Base-by-base conservation (phyloP, 495 filamentous ascomycete genomes). In the Margaritispora aquatica region DNA sequence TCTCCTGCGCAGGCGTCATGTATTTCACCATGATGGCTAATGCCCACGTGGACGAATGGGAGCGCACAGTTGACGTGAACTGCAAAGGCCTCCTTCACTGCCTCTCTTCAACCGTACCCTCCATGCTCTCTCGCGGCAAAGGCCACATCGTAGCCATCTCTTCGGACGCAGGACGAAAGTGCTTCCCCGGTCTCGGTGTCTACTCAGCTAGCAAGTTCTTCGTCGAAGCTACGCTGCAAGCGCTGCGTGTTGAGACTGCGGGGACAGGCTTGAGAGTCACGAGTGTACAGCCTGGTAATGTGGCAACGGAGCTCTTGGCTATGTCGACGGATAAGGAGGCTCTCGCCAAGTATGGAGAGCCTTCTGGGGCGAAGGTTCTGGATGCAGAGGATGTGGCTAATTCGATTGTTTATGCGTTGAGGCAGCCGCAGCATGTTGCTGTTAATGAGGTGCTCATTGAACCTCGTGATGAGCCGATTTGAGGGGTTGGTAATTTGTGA, bases 11-110 rank as follows among this genome's bases (percentile, higher is more conserved):
- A 0, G 85, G 84, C 15, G 85, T 88, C 56, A 88, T 88, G 85
- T 88, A 88, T 69, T 88, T 81, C 70, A 87, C 84, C 17, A 82
- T 88, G 80, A 88, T 88, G 84, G 78, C 81, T 2, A 87, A 88
- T 65, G 73, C 69, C 23, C 74, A 85, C 57, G 78, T 66, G 5
- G 82, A 86, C 3, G 80, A 88, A 57, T 88, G 85, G 84, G 83
- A 88, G 55, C 80, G 80, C 38, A 88, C 84, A 1, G 83, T 86
- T 19, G 84, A 88, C 56, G 83, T 88, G 29, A 88, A 88, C 69
- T 87, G 84, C 79, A 87, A 87, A 67, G 85, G 84, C 56, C 73
- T 88, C 11, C 68, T 88, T n/a, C 74, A 88, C 71, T 80, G 79
- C 57, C 68, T 88, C 1, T 74, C 81, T 0, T 74, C 80, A 31